A percentile compares a stretch with the other conserved stretches of the same genome.
These are phyloP conservation scores for Pelagophyceae sp. DNA, from an alignment of 352 stramenopile genomes.

Conservation along the genomic window DNA sequence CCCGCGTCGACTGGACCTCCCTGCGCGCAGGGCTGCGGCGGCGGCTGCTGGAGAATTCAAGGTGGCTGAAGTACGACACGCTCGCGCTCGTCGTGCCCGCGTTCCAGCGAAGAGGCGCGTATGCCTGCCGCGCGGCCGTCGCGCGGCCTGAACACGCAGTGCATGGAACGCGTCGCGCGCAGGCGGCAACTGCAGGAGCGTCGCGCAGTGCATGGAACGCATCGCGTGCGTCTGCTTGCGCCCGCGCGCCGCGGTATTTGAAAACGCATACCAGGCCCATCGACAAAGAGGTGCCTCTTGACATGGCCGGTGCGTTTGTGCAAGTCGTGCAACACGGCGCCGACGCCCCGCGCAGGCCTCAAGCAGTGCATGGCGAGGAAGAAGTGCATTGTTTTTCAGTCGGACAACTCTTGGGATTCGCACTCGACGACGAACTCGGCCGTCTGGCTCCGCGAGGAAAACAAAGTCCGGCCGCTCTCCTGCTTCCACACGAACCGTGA, in stretches of 20 bases:
- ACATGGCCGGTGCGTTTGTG: neutral
- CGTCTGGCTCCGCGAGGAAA: constrained; percentile 39
- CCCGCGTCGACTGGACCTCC: no score
- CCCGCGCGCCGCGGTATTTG: no score
- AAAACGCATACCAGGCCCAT: neutral
- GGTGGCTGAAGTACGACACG: neutral
- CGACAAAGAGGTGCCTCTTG: neutral
- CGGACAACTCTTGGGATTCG: constrained; percentile 47
- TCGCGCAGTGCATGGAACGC: neutral
- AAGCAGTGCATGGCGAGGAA: constrained; percentile 13
- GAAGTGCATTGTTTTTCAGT: constrained; percentile 52
- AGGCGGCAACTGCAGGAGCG: constrained; percentile 6
- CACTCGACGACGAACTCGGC: constrained; percentile 50
- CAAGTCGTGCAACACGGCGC: neutral
- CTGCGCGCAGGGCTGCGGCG: neutral
- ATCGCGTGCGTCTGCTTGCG: neutral
- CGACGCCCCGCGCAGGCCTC: neutral
- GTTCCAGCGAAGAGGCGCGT: constrained; percentile 6
- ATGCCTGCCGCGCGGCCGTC: neutral
- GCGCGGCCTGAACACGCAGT: neutral
- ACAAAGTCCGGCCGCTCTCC: constrained; percentile 28
- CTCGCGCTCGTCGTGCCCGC: constrained; percentile 10
- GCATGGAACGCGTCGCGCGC: neutral
- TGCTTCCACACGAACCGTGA: constrained; percentile 49
- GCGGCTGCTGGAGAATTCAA: neutral